A percentile compares a stretch with the other conserved stretches of the same genome.
These are phyloP conservation scores for Hericium rajendrae DNA, from an alignment of 768 basidiomycete species.

Conservation along the genomic window DNA sequence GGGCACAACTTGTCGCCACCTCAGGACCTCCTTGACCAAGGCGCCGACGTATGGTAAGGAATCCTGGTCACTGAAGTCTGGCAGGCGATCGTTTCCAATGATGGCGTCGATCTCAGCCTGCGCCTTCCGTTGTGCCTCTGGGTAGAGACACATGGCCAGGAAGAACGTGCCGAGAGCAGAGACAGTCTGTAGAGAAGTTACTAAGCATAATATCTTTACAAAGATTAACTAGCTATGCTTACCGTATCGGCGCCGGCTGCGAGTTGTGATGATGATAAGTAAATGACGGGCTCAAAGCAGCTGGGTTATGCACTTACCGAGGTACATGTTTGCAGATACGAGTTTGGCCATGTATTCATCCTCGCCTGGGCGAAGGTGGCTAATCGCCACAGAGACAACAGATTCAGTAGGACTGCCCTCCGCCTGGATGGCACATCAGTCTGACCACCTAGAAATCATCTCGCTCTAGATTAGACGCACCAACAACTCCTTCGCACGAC, in stretches of 20 bases:
- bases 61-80: neutral
- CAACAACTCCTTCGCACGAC: constrained; percentile 14
- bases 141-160: neutral
- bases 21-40: neutral
- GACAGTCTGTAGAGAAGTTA: constrained; percentile 1
- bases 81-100: neutral
- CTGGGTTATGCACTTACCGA: neutral
- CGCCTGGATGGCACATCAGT: neutral
- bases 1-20: neutral
- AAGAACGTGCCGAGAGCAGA: constrained; percentile 6
- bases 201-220: neutral
- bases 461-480: constrained; percentile 1
- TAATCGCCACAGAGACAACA: neutral
- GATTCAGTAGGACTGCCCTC: neutral
- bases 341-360: neutral
- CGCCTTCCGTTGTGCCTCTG: neutral
- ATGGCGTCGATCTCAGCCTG: neutral
- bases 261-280: neutral
- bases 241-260: constrained; percentile 16
- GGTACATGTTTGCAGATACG: neutral
- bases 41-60: neutral
- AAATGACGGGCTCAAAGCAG: neutral
- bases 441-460: neutral
- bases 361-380: neutral
- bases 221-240: neutral